phyloP scores from a whole-genome alignment of 495 filamentous ascomycete genomes.

The Poronia punctata region DNA sequence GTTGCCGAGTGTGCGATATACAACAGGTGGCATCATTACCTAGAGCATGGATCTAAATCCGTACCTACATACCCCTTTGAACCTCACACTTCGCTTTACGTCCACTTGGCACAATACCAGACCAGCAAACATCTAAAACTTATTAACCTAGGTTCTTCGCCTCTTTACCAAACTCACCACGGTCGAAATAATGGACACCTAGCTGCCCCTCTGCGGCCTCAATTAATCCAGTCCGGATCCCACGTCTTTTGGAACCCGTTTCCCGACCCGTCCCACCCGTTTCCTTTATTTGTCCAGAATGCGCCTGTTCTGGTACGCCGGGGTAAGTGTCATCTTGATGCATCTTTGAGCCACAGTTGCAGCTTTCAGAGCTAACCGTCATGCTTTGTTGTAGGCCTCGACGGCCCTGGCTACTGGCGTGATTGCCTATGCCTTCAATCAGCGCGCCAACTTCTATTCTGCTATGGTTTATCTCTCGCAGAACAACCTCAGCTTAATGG shows the following conservation, averaged over 20 bases:
- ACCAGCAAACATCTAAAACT: too few species aligned
- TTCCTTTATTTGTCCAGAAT: conserved; percentile 27
- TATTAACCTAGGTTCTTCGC: too few species aligned
- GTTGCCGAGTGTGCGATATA: neutral
- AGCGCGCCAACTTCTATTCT: conserved; percentile 95
- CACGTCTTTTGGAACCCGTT: too few species aligned
- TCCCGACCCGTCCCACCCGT: conserved; percentile 3
- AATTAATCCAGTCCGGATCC: too few species aligned
- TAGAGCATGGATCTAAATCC: too few species aligned
- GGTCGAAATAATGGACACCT: conserved; percentile 20
- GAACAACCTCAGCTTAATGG: conserved; percentile 91
- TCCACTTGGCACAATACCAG: too few species aligned
- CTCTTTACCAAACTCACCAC: too few species aligned
- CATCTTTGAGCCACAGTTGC: neutral
- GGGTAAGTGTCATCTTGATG: conserved; percentile 36
- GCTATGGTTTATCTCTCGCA: conserved; percentile 93
- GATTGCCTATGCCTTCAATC: conserved; percentile 82
- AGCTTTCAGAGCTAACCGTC: conserved; percentile 5
- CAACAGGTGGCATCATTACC: conserved; percentile 9
- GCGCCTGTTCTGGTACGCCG: conserved; percentile 51
- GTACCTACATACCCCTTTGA: neutral
- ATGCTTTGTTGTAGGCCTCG: conserved; percentile 49
- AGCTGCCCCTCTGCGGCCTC: conserved; percentile 19
- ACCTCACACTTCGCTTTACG: too few species aligned
- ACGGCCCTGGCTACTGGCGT: conserved; percentile 73